phyloP scores from a whole-genome alignment of 768 basidiomycete genomes.

The Pulveroboletus ravenelii region DNA sequence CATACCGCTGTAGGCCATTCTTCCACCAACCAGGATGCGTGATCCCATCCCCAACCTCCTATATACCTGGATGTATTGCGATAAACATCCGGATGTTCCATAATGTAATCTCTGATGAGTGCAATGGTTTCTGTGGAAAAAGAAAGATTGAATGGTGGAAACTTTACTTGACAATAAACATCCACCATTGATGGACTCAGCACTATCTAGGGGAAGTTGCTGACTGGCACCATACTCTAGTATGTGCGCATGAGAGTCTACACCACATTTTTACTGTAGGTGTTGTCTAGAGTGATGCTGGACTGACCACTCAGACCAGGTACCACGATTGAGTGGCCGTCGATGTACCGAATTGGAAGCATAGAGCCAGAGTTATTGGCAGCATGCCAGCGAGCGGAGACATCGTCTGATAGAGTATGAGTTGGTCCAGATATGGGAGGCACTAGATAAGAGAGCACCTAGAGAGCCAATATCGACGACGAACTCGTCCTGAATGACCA shows the following conservation, averaged over 20 bases:
- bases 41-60: constrained; percentile 88
- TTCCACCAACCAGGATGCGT: constrained; percentile 63
- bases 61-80: constrained; percentile 59
- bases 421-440: neutral
- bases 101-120: constrained; percentile 57
- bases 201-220: constrained; percentile 60
- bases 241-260: constrained; percentile 77
- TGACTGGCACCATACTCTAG: constrained; percentile 71
- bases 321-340: constrained; percentile 55
- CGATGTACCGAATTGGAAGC: constrained; percentile 45
- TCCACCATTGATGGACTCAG: constrained; percentile 53
- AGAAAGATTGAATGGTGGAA: neutral
- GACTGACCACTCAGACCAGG: constrained; percentile 68
- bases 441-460: constrained; percentile 35
- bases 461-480: constrained; percentile 55
- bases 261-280: neutral
- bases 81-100: constrained; percentile 51
- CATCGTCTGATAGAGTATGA: constrained; percentile 33
- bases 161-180: neutral
- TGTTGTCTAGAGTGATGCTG: neutral
- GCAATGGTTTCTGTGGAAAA: constrained; percentile 51
- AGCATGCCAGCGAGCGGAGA: constrained; percentile 38
- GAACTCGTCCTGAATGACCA: constrained; percentile 48
- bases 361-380: constrained; percentile 21
- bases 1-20: constrained; percentile 68